Conservation (phyloP, 306 rosid genomes). For the Crotalaria pallida region DNA sequence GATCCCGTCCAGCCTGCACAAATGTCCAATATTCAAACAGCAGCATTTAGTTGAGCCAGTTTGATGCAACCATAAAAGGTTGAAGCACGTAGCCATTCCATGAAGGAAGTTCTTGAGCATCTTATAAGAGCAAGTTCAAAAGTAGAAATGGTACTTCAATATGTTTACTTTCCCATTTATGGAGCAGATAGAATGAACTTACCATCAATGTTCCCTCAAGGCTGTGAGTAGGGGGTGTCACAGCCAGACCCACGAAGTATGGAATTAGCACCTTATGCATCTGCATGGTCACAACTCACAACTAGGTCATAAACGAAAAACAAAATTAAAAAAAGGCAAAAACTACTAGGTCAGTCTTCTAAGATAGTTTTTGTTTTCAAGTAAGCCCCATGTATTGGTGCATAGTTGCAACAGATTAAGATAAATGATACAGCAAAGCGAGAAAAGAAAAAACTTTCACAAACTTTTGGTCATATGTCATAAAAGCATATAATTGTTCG, state of each 20-base stretch:
- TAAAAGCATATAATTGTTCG: not conserved
- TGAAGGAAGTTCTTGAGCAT: not conserved
- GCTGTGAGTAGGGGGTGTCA: slow-evolving; percentile 77
- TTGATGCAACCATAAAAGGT: not conserved
- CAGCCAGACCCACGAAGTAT: slow-evolving; percentile 59
- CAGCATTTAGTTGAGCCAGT: not conserved
- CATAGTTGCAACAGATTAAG: not conserved
- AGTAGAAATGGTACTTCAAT: not conserved
- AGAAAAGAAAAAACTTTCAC: no score
- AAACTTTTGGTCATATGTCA: not conserved
- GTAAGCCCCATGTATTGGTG: not conserved
- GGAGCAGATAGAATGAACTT: slow-evolving; percentile 25
- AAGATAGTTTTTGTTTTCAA: no score
- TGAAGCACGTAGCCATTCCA: not conserved
- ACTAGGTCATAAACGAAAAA: not conserved
- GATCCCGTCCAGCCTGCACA: slow-evolving; percentile 91
- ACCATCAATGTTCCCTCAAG: slow-evolving; percentile 96
- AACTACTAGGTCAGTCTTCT: no score
- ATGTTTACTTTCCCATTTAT: slow-evolving; percentile 3
- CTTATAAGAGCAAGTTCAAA: not conserved
- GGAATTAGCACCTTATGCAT: slow-evolving; percentile 86
- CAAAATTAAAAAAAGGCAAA: not conserved
- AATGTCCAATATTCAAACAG: not conserved
- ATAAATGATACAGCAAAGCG: not conserved
- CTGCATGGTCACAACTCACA: slow-evolving; percentile 37